Conservation (phyloP, 352 stramenopile species). For the Pythium dissimile region DNA sequence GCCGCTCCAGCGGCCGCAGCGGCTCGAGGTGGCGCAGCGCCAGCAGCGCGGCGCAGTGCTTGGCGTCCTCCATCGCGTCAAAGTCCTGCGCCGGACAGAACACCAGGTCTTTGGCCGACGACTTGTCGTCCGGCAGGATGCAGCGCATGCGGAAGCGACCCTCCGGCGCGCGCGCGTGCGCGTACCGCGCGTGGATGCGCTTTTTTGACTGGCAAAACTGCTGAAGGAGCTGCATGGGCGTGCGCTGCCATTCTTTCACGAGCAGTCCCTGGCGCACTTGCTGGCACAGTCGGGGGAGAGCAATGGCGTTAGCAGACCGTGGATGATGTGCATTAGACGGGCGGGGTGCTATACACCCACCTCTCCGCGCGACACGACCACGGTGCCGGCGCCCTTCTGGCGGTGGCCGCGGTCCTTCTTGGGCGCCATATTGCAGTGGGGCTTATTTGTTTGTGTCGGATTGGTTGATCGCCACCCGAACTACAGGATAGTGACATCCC, state of each 20-base stretch:
- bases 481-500: conserved; percentile 10
- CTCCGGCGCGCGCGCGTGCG: conserved; percentile 38
- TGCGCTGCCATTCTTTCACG: conserved; percentile 93
- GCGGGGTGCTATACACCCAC: conserved; percentile 18
- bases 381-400: conserved; percentile 84
- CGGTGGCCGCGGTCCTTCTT: conserved; percentile 55
- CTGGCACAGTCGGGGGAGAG: conserved; percentile 15
- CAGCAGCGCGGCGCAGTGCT: conserved; percentile 91
- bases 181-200: conserved; percentile 70
- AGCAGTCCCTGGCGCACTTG: conserved; percentile 76
- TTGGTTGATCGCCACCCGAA: neutral
- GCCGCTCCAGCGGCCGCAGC: conserved; percentile 91
- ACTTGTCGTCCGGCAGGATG: conserved; percentile 93
- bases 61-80: conserved; percentile 83
- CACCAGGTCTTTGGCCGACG: conserved; percentile 91
- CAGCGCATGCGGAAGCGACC: conserved; percentile 52
- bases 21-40: conserved; percentile 94
- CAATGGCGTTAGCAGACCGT: neutral
- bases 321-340: neutral
- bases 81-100: conserved; percentile 89
- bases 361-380: conserved; percentile 82
- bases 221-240: conserved; percentile 91
- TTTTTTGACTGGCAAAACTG: conserved; percentile 95
- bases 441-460: too few relatives aligned
- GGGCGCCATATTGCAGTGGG: conserved; percentile 5